Base-by-base conservation (phyloP, 768 basidiomycete species). In the Amanita inopinata region DNA sequence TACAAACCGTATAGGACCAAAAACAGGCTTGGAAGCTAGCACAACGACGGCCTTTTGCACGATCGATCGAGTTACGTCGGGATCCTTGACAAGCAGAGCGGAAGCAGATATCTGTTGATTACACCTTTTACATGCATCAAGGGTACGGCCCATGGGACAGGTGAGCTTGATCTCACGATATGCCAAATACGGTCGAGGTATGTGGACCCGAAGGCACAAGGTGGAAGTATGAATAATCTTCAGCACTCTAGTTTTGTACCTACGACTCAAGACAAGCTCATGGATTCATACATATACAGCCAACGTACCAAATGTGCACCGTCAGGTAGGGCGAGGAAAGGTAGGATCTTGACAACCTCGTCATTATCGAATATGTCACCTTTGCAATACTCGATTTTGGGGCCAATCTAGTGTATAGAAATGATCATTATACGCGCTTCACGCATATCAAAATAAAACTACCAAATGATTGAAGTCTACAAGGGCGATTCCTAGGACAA, bases 11-110 rank as follows among this genome's bases (percentile, higher is more conserved):
- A 98, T 89, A 7, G 91, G 90, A 9, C 96, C 96, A 54, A 94
- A 94, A 2, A 93, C 76, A 0, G 91, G 90, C 55, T 87, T 86
- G 9, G 83, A 77, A 3, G 90, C 92, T 25, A 99, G 69, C 2
- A 99, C 87, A 0, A 98, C 90, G 2, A 99, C 88, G 0, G 96
- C 93, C 58, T 98, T 99, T 61, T 99, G 96, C 0, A 99, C 96
- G 6, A 83, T 98, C 3, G 86, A 90, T 11, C 96, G 80, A 3
- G 96, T 98, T 12, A 98, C 88, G 49, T 96, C 93, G 2, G 75
- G 67, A 28, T 78, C 73, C 55, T 82, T 84, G 35, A 85, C 81
- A 3, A 90, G 66, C 20, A 99, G 70, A 17, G 80, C 70, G 0
- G 82, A 72, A 1, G 92, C 69, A 7, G 87, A 67, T 24, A 99